Evolutionary conservation across 495 filamentous ascomycete genomes (phyloP), one percentile per base, ranked within the genome.

Genomic region (Rostrohypoxylon terebratum): DNA sequence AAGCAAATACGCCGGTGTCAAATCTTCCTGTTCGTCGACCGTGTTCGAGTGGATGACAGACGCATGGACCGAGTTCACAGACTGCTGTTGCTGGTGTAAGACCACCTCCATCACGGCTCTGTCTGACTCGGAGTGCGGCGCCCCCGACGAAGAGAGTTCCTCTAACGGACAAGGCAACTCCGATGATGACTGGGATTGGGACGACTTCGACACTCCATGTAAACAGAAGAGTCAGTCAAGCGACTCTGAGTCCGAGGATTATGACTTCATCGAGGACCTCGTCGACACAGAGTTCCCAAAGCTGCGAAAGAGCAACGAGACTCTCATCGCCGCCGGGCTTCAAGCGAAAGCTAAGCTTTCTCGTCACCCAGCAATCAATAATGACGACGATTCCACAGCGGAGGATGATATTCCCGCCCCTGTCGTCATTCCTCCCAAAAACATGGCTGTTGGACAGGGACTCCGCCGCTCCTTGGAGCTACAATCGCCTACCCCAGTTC

Each of bases 371-470:
- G 33, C 36, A 28, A 5, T 28, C 28, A 5, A 28, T 8, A 4
- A 55, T 3, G 20, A 50, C 18, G 13, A 21, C 10, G 14, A 4
- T 38, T 31, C 42, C 7, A 47, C 38, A 11, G 45, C 59, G 2
- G 61, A 70, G 28, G 38, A 60, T 2, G 74, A 65, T 6, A 57
- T 38, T 10, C 38, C 23, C 1, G 65, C 16, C 1, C 75, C 75
- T 0, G 58, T 70, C 16, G 60, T 75, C 16, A 69, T 66, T 28
- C 75, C 75, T 10, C 75, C 75, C 0, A 77, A 75, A 59, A 63
- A 72, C 13, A 75, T 77, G 71, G 20, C 28, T 4, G 20, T 77
- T 13, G 64, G 54, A 14, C 14, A 54, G 13, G 68, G 13, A 13
- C 16, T 59, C 1, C 4, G 20, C 9, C 7, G 21, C 36, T 44